phyloP scores from a whole-genome alignment of 1,284 basidiomycete genomes.

The Cryptococcus jaspeensis region DNA sequence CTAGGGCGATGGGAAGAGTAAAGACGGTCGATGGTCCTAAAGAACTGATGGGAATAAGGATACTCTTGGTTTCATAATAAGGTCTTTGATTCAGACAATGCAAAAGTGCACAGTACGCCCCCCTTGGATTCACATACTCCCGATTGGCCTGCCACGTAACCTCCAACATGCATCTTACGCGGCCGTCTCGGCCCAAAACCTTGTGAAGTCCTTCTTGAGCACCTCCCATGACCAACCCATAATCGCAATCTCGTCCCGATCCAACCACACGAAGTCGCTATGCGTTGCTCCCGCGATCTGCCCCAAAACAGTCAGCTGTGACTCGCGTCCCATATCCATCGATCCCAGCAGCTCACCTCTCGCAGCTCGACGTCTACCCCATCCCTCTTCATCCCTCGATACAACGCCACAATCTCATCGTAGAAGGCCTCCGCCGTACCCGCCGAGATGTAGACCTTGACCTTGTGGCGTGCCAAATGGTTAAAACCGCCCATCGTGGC shows the following conservation, averaged over 20 bases:
- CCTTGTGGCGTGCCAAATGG: background rate
- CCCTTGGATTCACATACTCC: too few relatives aligned
- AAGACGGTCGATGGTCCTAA: too few relatives aligned
- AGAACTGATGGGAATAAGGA: too few relatives aligned
- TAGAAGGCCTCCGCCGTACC: slow-evolving; percentile 39
- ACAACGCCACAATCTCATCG: slow-evolving; percentile 32
- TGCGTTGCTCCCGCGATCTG: slow-evolving; percentile 3
- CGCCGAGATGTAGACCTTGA: slow-evolving; percentile 30
- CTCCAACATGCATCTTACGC: too few relatives aligned
- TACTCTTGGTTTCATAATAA: too few relatives aligned
- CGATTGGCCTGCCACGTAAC: too few relatives aligned
- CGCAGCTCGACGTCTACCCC: slow-evolving; percentile 28
- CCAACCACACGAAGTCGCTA: slow-evolving; percentile 6
- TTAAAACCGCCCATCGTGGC: too few relatives aligned
- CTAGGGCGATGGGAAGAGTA: too few relatives aligned
- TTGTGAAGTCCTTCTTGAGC: background rate
- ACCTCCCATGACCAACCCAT: slow-evolving; percentile 7
- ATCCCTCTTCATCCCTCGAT: slow-evolving; percentile 30
- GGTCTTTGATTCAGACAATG: too few relatives aligned
- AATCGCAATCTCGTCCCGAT: background rate
- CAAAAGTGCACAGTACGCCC: too few relatives aligned
- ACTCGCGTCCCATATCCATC: too few relatives aligned
- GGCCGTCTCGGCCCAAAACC: background rate
- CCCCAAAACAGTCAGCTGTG: too few relatives aligned
- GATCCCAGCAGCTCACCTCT: slow-evolving; percentile 27